Base-by-base conservation (phyloP, 2,329 filamentous ascomycete genomes). In the Scolecobasidium constrictum region DNA sequence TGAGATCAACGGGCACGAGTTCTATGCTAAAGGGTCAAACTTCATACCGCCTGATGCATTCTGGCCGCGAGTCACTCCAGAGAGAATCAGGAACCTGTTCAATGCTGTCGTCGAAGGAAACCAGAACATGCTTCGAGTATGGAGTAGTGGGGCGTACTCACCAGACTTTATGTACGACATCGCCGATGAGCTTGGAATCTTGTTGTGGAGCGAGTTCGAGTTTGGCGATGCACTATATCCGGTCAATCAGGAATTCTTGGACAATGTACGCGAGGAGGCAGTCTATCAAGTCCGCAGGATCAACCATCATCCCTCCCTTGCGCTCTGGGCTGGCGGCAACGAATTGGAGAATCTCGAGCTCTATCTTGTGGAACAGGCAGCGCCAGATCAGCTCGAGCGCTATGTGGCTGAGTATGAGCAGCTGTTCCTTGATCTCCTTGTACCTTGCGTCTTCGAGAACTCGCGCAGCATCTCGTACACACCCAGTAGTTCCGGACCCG, bases 1-100 rank as follows among this genome's bases (percentile, higher is more conserved):
- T 48, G 75, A 81, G 52, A 66, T 81, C 46, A 81, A 81, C 46
- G 76, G 77, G 1, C 67, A 73, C 38, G 69, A 75, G 11, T 77
- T 81, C 49, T 81, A 78, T 49, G 75, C 73, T 2, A 79, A 79
- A 52, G 77, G 75, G 3, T 76, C 72, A 15, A 79, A 80, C 48
- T 71, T 80, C 48, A 76, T 80, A 39, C 75, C 76, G 0, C 74
- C 73, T 0, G 75, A 79, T 53, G 67, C 68, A 2, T 80, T 81
- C 53, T 79, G 75, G 74, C 69, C 76, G 1, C 63, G 74, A 35
- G 75, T 80, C 4, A 78, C 73, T 0, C 55, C 62, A 18, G 57
- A 60, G 1, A 67, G 66, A 35, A 75, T 81, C 49, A 55, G 58
- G 4, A 61, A 67, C 28, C 57, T 78, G 1, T 75, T 79, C 42